Conservation (phyloP, 2,329 filamentous ascomycete genomes). For the Lecanosticta acicola region DNA sequence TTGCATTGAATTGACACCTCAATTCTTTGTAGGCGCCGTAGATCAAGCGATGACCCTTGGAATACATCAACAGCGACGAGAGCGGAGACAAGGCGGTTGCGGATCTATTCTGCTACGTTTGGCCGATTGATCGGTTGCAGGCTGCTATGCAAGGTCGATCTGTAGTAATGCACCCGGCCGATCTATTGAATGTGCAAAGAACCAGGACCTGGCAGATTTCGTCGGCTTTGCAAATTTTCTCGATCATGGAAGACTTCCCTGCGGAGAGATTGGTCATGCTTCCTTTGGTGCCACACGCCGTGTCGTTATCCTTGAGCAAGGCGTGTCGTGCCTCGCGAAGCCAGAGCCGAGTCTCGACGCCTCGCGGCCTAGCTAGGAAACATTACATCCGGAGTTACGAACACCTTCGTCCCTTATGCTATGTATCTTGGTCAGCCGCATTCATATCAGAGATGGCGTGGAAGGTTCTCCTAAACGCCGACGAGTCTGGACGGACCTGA, state of each 20-base stretch:
- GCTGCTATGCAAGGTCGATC: constrained; percentile 11
- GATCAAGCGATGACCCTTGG: constrained; percentile 10
- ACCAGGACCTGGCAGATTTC: constrained; percentile 7
- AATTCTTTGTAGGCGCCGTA: constrained; percentile 11
- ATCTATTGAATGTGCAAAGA: constrained; percentile 9
- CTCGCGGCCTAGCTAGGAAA: constrained; percentile 4
- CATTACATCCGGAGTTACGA: constrained; percentile 2
- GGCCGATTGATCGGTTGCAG: constrained; percentile 10
- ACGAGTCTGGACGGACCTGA: constrained; percentile 7
- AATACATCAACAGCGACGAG: constrained; percentile 9
- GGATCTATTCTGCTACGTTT: constrained; percentile 8
- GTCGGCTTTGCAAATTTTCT: constrained; percentile 9
- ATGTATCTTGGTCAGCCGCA: constrained; percentile 9
- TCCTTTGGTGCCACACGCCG: constrained; percentile 11
- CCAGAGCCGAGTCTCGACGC: constrained; percentile 5
- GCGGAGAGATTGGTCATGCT: neutral
- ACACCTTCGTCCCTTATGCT: constrained; percentile 1
- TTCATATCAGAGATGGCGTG: constrained; percentile 8
- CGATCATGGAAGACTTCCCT: constrained; percentile 7
- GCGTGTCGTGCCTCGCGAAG: constrained; percentile 9
- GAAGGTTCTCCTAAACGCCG: constrained; percentile 7
- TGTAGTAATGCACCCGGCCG: constrained; percentile 10
- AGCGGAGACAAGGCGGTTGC: constrained; percentile 5
- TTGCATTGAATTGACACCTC: constrained; percentile 9
- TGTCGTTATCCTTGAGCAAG: constrained; percentile 6